A percentile compares a stretch with the other conserved stretches of the same genome.
Evolutionary conservation across 352 stramenopile species (phyloP).

Genomic region (Phytophthora brassicae): DNA sequence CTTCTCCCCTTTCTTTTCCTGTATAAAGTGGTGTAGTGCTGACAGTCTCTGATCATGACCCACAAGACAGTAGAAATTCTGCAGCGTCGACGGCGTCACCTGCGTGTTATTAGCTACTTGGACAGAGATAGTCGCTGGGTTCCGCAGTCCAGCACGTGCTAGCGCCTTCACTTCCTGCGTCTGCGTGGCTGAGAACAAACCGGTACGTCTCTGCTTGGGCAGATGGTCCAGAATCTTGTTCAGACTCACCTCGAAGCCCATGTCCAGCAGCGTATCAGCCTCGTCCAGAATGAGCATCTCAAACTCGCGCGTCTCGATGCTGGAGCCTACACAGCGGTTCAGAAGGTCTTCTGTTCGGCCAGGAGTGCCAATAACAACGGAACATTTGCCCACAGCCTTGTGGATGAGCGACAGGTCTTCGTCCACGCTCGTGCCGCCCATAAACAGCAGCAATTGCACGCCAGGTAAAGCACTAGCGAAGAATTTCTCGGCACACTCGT

Average conservation of each 20-base stretch:
- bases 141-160: conserved; percentile 95
- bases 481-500: conserved; percentile 70
- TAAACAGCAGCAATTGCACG: conserved; percentile 87
- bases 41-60: conserved; percentile 94
- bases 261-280: conserved; percentile 98
- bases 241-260: conserved; percentile 96
- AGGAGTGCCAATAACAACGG: conserved; percentile 82
- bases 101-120: conserved; percentile 91
- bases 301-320: conserved; percentile 91
- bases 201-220: conserved; percentile 97
- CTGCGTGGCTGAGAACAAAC: conserved; percentile 90
- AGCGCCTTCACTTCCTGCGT: conserved; percentile 96
- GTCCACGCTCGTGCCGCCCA: conserved; percentile 89
- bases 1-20: conserved; percentile 85
- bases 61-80: conserved; percentile 96
- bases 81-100: conserved; percentile 69
- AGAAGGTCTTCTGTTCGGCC: conserved; percentile 88
- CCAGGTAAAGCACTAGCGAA: conserved; percentile 55
- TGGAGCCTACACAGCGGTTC: conserved; percentile 73
- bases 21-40: conserved; percentile 92
- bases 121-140: conserved; percentile 98
- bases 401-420: conserved; percentile 79
- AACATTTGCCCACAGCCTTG: conserved; percentile 57
- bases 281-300: conserved; percentile 99
- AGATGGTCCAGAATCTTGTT: conserved; percentile 95